Base-by-base conservation (phyloP, 768 basidiomycete genomes). In the Cubamyces lactineus region DNA sequence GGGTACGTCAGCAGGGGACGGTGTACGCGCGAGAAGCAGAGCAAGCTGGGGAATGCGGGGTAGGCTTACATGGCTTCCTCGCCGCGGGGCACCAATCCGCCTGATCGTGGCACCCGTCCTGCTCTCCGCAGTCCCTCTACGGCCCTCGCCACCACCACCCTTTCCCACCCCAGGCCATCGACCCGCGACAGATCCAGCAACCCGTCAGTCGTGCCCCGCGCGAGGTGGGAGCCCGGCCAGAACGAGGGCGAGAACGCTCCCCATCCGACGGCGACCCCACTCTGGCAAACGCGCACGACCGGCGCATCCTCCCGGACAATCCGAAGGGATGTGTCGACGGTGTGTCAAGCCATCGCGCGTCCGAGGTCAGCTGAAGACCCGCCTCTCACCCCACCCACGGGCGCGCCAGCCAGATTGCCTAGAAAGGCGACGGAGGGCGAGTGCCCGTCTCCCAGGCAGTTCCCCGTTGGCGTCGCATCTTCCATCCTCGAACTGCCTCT, bases 71-170 rank as follows among this genome's bases (percentile, higher is more conserved):
- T 52, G 61, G 41, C 49, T 51, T 59, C 16, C 17, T 24, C 49
- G 48, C 45, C 51, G 62, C 62, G 56, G 62, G 50, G 23, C 38
- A 16, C 49, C 12, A 63, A 58, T 45, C 42, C 8, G 28, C 5
- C 57, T 58, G 62, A 62, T 53, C 55, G 61, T 52, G 61, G 56
- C 62, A 43, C 34, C 51, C 50, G 13, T 52, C 28, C 48, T 45
- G 40, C 38, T 53, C 50, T 21, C 30, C 46, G 45, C 47, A 50
- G 46, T 39, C n/a, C 46, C n/a, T 34, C 34, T 34, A 34, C 5
- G 34, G 34, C 34, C 34, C 34, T 45, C 50, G 28, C 34, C 62
- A 23, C 51, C 42, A 13, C 16, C 41, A 11, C 28, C 42, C 34
- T 34, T 62, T 62, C 61, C 61, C 61, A 62, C 61, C 43, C 8